Base-by-base conservation (phyloP, 2,329 filamentous ascomycete genomes). In the Myriosclerotinia scirpicola region DNA sequence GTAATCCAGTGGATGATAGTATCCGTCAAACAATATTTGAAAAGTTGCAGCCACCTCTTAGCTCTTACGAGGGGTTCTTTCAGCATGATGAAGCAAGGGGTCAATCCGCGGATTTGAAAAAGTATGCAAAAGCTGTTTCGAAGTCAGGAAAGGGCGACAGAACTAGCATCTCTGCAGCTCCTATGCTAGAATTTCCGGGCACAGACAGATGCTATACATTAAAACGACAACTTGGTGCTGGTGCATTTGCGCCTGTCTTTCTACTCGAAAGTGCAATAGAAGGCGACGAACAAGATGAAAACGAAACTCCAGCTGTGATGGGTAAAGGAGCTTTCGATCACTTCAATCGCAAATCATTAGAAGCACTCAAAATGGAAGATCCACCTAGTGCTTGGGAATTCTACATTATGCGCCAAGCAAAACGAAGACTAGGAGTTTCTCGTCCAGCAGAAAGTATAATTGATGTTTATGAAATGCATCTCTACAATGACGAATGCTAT, bases 211-310 rank as follows among this genome's bases (percentile, higher is more conserved):
- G 84, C 53, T 99, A 97, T 77, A 89, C 86, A 1, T 79, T 98
- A 66, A 92, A 90, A 75, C 87, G 89, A 60, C 93, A 98, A 76
- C 86, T 99, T 15, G 95, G 95, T 1, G 91, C 93, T 38, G 95
- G 95, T 11, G 95, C 95, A 0, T 99, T 96, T 78, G 95, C 94
- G 0, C 94, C 95, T 0, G 95, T 99, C 3, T 99, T 97, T 76
- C 85, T 99, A 0, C 89, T 93, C 9, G 92, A 97, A 75, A 90
- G 89, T 72, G n/a, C 8, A 61, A 84, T 86, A n/a, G 81, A 83
- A 4, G 81, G 81, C 42, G 79, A 80, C 0, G 78, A 80, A 15
- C 78, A 81, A 22, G 80, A 84, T 20, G 82, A 84, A 42, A 79
- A 80, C 54, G 76, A 75, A 63, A 76, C 72, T 64, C 77, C 74